Conservation (phyloP, 78 protist species). For the Bodo saltans region DNA sequence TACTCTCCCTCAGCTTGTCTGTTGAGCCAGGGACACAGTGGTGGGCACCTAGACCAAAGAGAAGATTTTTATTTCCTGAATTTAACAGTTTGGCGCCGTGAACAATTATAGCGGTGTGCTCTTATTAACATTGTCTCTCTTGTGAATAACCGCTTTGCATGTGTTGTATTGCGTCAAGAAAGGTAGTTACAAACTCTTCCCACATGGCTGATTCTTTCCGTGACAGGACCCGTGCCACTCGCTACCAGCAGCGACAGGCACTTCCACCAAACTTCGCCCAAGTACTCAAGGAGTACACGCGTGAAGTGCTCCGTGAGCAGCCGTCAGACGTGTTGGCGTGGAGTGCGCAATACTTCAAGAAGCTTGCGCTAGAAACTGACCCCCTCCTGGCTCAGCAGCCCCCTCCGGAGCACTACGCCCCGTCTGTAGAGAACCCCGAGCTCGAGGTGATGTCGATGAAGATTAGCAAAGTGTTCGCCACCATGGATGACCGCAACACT, state of each 20-base stretch:
- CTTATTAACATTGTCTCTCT: no score
- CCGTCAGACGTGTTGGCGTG: constrained; percentile 21
- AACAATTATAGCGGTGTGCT: no score
- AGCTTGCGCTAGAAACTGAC: background rate
- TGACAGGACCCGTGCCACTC: constrained; percentile 8
- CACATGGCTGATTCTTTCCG: background rate
- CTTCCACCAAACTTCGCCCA: constrained; percentile 36
- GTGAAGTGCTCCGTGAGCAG: constrained; percentile 30
- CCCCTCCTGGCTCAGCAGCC: background rate
- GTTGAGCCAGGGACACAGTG: no score
- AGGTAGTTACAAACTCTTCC: no score
- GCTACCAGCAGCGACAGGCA: background rate
- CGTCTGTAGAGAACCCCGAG: background rate
- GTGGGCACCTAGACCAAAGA: no score
- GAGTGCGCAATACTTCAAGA: constrained; percentile 12
- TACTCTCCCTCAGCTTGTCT: no score
- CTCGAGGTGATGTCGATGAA: background rate
- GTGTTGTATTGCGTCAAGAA: no score
- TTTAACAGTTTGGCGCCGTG: no score
- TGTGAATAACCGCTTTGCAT: no score
- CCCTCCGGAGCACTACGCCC: background rate
- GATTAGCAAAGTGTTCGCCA: background rate
- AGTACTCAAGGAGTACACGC: constrained; percentile 15
- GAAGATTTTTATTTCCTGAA: no score
- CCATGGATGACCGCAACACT: background rate